Base-by-base conservation (phyloP, 2,329 filamentous ascomycete genomes). In the Chrysosphaeria jannelii region DNA sequence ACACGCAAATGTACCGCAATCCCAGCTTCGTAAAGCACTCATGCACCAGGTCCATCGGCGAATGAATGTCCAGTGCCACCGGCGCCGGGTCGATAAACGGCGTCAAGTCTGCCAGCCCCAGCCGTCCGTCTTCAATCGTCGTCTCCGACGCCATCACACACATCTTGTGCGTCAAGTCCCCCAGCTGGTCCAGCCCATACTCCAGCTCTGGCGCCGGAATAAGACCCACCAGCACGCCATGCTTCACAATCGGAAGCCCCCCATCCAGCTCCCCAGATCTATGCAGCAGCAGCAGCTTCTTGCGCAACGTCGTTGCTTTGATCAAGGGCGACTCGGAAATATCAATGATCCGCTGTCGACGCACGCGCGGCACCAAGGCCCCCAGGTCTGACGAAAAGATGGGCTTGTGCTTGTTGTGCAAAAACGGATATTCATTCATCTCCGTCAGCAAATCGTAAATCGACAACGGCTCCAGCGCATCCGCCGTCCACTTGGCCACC, bases 401-500 rank as follows among this genome's bases (percentile, higher is more conserved):
- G 1, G 81, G 79, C 33, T 88, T 78, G 30, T 79, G 62, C 42
- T 91, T 93, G 46, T 88, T 89, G 44, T 90, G 78, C n/a, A 97
- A 57, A 47, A 88, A 91, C 0, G 85, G 85, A 33, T 93, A 97
- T 3, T 75, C 71, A 43, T 97, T 93, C 70, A 97, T 81, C 39
- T 85, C 78, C 0, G 79, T 93, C 10, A 93, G 52, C 8, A 93
- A 58, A 39, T 93, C 85, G 40, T 91, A 93, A 30, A 97, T 91
- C 41, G 76, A 90, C 25, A 76, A 56, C 10, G 81, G 85, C 42
- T 97, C 85, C 24, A 97, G 61, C 4, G 78, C 79, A 44, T 93
- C 85, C 0, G 85, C 79, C 0, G 78, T 90, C 85, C 85, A 97
- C 46, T 97, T 97, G n/a, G 81, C 67, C 14, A 89, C 78, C 4